Evolutionary conservation across 495 filamentous ascomycete species (phyloP), one percentile per base, ranked within the genome.

Genomic region (Terfezia claveryi): DNA sequence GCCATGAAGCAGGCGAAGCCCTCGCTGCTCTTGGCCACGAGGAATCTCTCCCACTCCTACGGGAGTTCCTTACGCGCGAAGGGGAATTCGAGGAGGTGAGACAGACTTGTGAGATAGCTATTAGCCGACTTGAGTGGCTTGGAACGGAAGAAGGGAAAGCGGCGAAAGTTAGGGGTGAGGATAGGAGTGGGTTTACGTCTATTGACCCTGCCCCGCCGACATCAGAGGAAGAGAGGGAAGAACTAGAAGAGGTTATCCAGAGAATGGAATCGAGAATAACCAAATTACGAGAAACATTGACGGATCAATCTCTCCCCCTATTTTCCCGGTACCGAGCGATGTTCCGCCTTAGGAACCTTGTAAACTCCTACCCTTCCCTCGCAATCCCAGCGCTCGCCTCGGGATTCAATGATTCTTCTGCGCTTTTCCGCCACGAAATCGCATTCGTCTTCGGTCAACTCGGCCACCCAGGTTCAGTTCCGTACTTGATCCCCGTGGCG

Each of bases 381-480:
- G 89, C 91, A 38, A 74, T 99, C 54, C 74, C 80, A 51, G 82
- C 87, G 8, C 72, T 99, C 50, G 83, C 89, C n/a, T 80, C 77
- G 62, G 92, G 91, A 2, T 81, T 99, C 62, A 72, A 73, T 8
- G 91, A 99, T 66, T 73, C 78, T 10, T 93, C 86, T 46, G 86
- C 87, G 17, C 78, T 99, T n/a, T 95, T 99, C 73, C 77, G 91
- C 56, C 91, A 99, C 68, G 91, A 99, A 65, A 84, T 96, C 61
- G 91, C 92, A 10, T 99, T 99, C 64, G 89, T 99, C 10, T 99
- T 95, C 61, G 91, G 91, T 23, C 92, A 99, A 63, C 74, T 99
- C 27, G 84, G 82, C 53, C 89, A 96, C 66, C 91, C 92, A 1
- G 87, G 88, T n/a, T 91, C 84, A 0, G 92, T 99, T 62, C 87